Conservation (phyloP, 495 filamentous ascomycete genomes). For the Trichoderma asperelloides region DNA sequence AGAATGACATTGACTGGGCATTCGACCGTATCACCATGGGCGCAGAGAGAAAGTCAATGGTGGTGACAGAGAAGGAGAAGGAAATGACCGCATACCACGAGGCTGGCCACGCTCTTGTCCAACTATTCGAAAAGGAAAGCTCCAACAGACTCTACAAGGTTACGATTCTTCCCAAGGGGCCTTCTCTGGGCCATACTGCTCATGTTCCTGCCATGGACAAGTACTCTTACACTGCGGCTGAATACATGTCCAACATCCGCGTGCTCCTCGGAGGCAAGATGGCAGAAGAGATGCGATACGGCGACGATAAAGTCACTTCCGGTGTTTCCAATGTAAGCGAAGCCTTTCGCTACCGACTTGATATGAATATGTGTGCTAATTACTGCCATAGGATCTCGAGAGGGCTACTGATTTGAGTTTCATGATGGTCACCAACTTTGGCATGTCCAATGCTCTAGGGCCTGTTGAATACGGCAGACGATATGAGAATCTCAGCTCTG, state of each 20-base stretch:
- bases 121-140: constrained; percentile 61
- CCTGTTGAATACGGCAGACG: constrained; percentile 76
- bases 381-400: constrained; percentile 59
- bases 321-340: constrained; percentile 64
- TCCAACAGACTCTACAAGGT: constrained; percentile 84
- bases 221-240: constrained; percentile 64
- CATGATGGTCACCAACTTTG: constrained; percentile 72
- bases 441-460: constrained; percentile 82
- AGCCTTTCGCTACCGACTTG: background rate
- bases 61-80: constrained; percentile 58
- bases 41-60: constrained; percentile 75
- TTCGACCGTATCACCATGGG: constrained; percentile 99
- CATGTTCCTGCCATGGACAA: constrained; percentile 84
- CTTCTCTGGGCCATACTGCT: constrained; percentile 74
- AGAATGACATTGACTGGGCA: constrained; percentile 87
- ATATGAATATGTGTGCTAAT: constrained; percentile 17
- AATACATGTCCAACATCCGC: constrained; percentile 70
- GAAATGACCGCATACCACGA: constrained; percentile 98
- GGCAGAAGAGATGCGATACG: constrained; percentile 88
- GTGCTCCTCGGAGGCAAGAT: constrained; percentile 85
- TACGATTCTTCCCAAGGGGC: constrained; percentile 87
- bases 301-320: constrained; percentile 74
- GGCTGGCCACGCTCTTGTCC: constrained; percentile 87
- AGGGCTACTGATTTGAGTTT: constrained; percentile 71
- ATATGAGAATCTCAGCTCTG: constrained; percentile 71